Evolutionary conservation across 306 rosid species (phyloP).

Genomic region (Fagus sylvatica): DNA sequence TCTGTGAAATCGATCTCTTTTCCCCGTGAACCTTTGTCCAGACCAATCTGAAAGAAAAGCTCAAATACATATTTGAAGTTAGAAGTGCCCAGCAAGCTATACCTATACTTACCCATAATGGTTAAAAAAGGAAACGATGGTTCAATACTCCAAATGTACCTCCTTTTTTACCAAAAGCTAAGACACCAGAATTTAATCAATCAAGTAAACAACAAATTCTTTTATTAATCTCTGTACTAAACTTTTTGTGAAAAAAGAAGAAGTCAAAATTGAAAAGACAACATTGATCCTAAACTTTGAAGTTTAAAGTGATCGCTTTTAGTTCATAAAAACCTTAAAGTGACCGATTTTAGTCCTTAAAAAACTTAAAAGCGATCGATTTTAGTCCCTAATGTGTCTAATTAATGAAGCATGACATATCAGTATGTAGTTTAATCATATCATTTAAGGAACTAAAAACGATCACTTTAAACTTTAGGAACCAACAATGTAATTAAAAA

Average conservation of each 20-base stretch:
- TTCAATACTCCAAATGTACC: neutral
- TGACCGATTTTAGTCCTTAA: no score
- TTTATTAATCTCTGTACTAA: neutral
- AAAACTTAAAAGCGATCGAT: no score
- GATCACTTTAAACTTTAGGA: no score
- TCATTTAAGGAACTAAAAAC: no score
- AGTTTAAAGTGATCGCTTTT: no score
- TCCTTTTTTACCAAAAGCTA: neutral
- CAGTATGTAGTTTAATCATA: no score
- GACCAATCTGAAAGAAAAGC: slow-evolving; percentile 58
- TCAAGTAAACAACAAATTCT: neutral
- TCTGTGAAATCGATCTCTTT: slow-evolving; percentile 61
- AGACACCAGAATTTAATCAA: neutral
- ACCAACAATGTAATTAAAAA: neutral
- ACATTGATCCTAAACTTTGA: no score
- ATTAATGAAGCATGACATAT: no score
- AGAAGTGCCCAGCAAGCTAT: neutral
- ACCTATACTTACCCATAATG: neutral
- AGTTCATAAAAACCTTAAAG: no score
- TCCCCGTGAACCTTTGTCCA: slow-evolving; percentile 87
- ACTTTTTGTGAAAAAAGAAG: neutral
- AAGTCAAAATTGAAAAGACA: no score
- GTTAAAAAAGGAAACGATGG: neutral
- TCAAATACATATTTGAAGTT: neutral
- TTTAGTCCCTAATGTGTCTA: no score